Evolutionary conservation across 257 asterid genomes (phyloP), one percentile per base, ranked within the genome.

Genomic region (Lithospermum erythrorhizon): DNA sequence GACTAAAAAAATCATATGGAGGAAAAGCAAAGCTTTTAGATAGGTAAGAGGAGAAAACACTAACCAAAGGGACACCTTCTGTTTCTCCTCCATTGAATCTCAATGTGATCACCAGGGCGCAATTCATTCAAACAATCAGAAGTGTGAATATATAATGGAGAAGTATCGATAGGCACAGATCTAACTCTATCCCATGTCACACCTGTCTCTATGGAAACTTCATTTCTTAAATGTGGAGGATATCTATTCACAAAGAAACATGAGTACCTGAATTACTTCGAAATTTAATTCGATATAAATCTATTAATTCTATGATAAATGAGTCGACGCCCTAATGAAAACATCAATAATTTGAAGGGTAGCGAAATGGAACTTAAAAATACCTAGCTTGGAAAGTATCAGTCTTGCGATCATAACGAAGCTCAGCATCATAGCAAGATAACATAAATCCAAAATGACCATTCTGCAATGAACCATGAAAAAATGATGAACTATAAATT

Each of bases 71-170:
- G 97, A 58, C 85, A 85, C 27, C 77, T 95, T 65, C 75, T 87
- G 79, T 82, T 85, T 73, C 95, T 74, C 71, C 96, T 81, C 97
- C 97, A 90, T 56, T 90, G 97, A 66, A 90, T 87, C 65, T 90
- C 97, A 22, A 90, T 76, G 56, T 83, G 89, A 80, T 90, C 90
- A 6, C 82, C 96, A 0, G 97, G 97, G 20, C 61, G 75, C 64
- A 90, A 66, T 59, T 90, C 94, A 45, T 81, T 57, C 61, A 90
- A 73, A 64, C 96, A 85, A 69, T 78, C 87, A 11, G 97, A 87
- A 63, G 75, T 56, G 37, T 83, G 88, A 74, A 90, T 95, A 72
- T 80, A 70, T 47, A 80, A 84, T 0, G 95, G 85, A 23, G 82
- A 75, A 35, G 83, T 79, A 29, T 81, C 87, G 21, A 83, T 69